Base-by-base conservation (phyloP, 2,329 filamentous ascomycete genomes). In the Aureobasidium sp. region DNA sequence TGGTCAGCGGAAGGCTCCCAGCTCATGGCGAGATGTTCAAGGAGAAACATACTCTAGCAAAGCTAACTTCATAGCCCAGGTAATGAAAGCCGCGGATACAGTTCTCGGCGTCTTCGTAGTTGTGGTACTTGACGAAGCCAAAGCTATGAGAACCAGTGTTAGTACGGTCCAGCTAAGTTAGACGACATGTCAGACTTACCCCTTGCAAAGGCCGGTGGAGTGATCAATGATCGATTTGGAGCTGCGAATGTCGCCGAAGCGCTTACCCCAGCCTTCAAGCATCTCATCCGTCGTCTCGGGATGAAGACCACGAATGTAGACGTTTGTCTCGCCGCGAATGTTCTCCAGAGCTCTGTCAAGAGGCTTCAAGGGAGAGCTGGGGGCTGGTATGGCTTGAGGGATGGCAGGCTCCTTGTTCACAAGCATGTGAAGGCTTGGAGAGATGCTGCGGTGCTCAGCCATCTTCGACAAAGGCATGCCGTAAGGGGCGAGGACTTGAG, bases 191-290 rank as follows among this genome's bases (percentile, higher is more conserved):
- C 62, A 63, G 9, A 77, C 82, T 70, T 78, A 96, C 94, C 94
- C 94, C 78, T 99, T 99, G 84, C 94, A 99, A 65, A 91, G 87
- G 63, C 91, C 90, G 53, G 91, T 96, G 67, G 89, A 87, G 58
- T 92, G 88, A 77, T 99, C 95, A 70, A 99, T 96, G 77, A 99
- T 99, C 15, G 95, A 94, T 81, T 99, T 99, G 71, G 91, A 97
- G 66, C 92, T 96, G 77, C 96, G 91, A 62, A 99, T 94, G 64
- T 88, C 86, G 45, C 94, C 95, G 71, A 97, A 99, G 55, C 93
- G 89, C 67, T 85, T 81, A 47, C 93, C 88, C 77, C 94, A 97
- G 47, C 82, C 81, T 68, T 89, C 83, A 21, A 99, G 80, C 72
- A 95, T 87, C 54, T 95, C 89, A 70, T 99, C 94, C 53, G 95